A percentile compares a stretch with the other conserved stretches of the same genome.
Conservation (phyloP, 352 stramenopile species). For the Phytophthora sp. region DNA sequence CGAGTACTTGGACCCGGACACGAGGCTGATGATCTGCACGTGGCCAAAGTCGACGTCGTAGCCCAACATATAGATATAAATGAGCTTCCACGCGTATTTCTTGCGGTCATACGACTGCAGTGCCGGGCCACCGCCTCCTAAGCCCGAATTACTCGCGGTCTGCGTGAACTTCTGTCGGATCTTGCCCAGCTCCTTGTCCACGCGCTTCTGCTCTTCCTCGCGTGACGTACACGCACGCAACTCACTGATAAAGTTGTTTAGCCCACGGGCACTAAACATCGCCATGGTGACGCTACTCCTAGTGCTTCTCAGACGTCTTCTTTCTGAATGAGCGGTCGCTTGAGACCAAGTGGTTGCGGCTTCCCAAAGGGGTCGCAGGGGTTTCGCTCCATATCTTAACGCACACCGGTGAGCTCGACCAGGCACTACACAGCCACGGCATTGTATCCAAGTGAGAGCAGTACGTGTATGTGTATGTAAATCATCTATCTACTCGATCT, state of each 20-base stretch:
- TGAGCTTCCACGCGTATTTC: constrained; percentile 99
- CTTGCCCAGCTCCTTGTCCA: constrained; percentile 98
- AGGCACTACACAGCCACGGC: background rate
- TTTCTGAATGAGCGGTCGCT: constrained; percentile 27
- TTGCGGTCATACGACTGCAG: constrained; percentile 97
- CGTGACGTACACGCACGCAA: constrained; percentile 76
- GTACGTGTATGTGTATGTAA: constrained; percentile 43
- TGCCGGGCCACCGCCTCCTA: constrained; percentile 36
- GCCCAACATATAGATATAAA: constrained; percentile 99
- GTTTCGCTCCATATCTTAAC: constrained; percentile 20
- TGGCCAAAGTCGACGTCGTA: constrained; percentile 99
- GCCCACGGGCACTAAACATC: constrained; percentile 78
- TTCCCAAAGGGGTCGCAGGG: background rate
- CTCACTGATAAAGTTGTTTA: constrained; percentile 90
- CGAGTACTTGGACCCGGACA: constrained; percentile 93
- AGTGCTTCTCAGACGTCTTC: constrained; percentile 5
- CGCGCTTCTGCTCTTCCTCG: constrained; percentile 94
- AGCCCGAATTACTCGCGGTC: constrained; percentile 24
- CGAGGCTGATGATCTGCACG: constrained; percentile 96
- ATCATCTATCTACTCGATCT: constrained; percentile 42
- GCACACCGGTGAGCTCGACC: background rate
- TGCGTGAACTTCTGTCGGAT: constrained; percentile 98
- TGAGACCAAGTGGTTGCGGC: constrained; percentile 6
- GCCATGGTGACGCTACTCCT: constrained; percentile 47
- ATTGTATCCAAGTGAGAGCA: constrained; percentile 10